phyloP scores from a whole-genome alignment of 2,329 filamentous ascomycete species.

The Dactylellina parvicollis region DNA sequence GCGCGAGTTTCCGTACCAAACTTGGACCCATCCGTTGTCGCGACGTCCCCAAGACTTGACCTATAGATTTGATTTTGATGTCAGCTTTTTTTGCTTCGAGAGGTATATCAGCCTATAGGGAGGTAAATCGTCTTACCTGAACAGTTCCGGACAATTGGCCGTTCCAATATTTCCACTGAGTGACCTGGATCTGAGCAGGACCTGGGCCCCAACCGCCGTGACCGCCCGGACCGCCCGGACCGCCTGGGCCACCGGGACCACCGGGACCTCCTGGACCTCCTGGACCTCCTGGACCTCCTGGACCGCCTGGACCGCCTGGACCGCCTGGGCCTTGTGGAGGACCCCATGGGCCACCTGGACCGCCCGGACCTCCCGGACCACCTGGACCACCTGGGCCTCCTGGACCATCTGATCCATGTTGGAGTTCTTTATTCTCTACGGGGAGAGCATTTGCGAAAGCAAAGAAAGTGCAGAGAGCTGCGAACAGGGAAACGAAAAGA shows the following conservation, averaged over 20 bases:
- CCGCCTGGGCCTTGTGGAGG: neutral
- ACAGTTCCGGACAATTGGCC: slow-evolving; percentile 7
- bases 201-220: neutral
- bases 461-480: neutral
- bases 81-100: neutral
- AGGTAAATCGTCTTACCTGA: neutral
- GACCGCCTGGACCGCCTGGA: slow-evolving; percentile 1
- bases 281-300: neutral
- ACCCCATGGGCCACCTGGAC: neutral
- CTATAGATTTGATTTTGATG: neutral
- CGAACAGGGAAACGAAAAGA: neutral
- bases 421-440: neutral
- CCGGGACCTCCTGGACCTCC: too few species aligned
- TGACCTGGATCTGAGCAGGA: slow-evolving; percentile 2
- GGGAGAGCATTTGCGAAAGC: neutral
- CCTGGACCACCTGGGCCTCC: neutral
- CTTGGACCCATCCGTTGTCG: slow-evolving; percentile 8
- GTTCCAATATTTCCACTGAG: slow-evolving; percentile 7
- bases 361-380: slow-evolving; percentile 1
- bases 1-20: slow-evolving; percentile 2
- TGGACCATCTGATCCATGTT: neutral
- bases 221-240: too few species aligned
- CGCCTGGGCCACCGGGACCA: too few species aligned
- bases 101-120: neutral
- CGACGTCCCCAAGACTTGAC: slow-evolving; percentile 3